Evolutionary conservation across 2,329 filamentous ascomycete genomes (phyloP).

Genomic region (Pezicula rhizophila): DNA sequence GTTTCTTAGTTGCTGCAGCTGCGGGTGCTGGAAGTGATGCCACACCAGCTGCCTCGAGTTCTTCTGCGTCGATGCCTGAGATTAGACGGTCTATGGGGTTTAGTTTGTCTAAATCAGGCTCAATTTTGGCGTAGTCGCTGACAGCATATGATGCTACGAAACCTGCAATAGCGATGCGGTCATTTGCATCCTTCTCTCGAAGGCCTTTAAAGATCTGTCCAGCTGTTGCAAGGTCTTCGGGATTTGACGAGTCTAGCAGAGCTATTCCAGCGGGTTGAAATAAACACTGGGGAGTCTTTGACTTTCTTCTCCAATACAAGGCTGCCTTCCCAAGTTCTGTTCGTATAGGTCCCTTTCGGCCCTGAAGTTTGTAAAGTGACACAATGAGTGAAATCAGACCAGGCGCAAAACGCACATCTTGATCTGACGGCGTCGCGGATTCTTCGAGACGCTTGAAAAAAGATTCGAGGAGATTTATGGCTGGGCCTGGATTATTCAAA

Average conservation of each 20-base stretch:
- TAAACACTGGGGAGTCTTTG: conserved; percentile 55
- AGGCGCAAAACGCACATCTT: conserved; percentile 73
- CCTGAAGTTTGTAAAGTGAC: conserved; percentile 70
- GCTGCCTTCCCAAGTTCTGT: conserved; percentile 73
- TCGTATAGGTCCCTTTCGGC: conserved; percentile 66
- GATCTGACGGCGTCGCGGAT: conserved; percentile 46
- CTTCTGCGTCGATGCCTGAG: conserved; percentile 51
- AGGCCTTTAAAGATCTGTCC: conserved; percentile 74
- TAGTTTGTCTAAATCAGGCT: conserved; percentile 49
- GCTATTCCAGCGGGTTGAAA: conserved; percentile 77
- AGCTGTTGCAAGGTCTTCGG: conserved; percentile 63
- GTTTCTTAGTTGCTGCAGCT: conserved; percentile 40
- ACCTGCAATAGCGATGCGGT: conserved; percentile 69
- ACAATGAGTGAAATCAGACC: conserved; percentile 77
- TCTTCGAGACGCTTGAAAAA: conserved; percentile 69
- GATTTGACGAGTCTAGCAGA: conserved; percentile 68
- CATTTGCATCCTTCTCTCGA: conserved; percentile 56
- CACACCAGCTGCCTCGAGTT: conserved; percentile 62
- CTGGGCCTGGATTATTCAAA: conserved; percentile 64
- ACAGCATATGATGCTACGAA: conserved; percentile 78
- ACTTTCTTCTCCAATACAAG: conserved; percentile 68
- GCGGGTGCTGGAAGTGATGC: conserved; percentile 39
- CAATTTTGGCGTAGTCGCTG: conserved; percentile 48
- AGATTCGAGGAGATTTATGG: conserved; percentile 67
- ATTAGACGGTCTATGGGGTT: conserved; percentile 58